Conservation (phyloP, 305 asterid genomes). For the Fraxinus angustifolia region DNA sequence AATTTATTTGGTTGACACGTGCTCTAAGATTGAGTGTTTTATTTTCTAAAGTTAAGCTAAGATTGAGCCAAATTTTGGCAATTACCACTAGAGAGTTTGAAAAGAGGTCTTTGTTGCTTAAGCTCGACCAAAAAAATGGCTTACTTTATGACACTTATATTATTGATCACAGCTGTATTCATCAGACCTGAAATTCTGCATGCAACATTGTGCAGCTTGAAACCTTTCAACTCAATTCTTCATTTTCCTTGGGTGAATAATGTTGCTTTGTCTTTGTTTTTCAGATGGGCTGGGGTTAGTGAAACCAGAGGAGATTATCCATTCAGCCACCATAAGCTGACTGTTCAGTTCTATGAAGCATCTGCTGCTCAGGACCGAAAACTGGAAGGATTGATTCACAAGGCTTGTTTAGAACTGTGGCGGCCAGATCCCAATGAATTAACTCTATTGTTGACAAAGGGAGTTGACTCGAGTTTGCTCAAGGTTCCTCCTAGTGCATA, state of each 20-base stretch:
- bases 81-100: background rate
- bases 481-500: slow-evolving; percentile 75
- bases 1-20: background rate
- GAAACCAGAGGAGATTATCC: slow-evolving; percentile 93
- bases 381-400: slow-evolving; percentile 87
- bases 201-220: slow-evolving; percentile 4
- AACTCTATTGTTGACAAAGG: slow-evolving; percentile 63
- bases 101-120: slow-evolving; percentile 1
- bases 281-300: slow-evolving; percentile 88
- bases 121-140: slow-evolving; percentile 6
- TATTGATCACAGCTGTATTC: background rate
- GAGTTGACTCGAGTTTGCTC: slow-evolving; percentile 57
- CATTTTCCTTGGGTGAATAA: slow-evolving; percentile 17
- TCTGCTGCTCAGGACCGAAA: slow-evolving; percentile 91
- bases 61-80: background rate
- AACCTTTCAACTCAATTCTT: background rate
- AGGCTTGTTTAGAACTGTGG: slow-evolving; percentile 93
- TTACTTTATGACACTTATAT: background rate
- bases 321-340: slow-evolving; percentile 92
- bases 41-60: background rate
- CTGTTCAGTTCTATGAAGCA: slow-evolving; percentile 89
- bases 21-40: background rate
- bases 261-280: slow-evolving; percentile 20
- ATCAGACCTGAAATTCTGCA: slow-evolving; percentile 2
- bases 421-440: slow-evolving; percentile 87